Conservation (phyloP, 306 rosid species). For the Vigna mungo region DNA sequence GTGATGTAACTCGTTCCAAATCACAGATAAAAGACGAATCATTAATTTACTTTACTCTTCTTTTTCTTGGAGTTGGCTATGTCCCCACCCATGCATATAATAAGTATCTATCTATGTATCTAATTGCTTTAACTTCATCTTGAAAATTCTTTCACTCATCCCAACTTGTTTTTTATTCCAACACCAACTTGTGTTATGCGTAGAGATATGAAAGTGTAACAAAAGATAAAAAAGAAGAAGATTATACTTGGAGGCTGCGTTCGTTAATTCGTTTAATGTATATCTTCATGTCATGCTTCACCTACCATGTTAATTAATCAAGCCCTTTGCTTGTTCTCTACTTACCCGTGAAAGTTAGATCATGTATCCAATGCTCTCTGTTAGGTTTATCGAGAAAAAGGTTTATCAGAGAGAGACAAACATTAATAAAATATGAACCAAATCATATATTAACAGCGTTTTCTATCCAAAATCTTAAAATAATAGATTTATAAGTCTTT, state of each 20-base stretch:
- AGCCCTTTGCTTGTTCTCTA: constrained; percentile 37
- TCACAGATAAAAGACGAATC: constrained; percentile 36
- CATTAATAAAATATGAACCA: too few relatives aligned
- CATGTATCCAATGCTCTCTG: constrained; percentile 30
- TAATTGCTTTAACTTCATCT: constrained; percentile 42
- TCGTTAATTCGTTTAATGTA: neutral
- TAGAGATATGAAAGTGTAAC: constrained; percentile 46
- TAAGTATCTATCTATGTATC: neutral
- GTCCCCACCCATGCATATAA: constrained; percentile 50
- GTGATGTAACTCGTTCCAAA: constrained; percentile 13
- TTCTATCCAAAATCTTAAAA: too few relatives aligned
- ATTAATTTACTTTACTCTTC: constrained; percentile 42
- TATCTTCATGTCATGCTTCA: constrained; percentile 42
- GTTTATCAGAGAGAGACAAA: too few relatives aligned
- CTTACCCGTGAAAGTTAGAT: constrained; percentile 49
- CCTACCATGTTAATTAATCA: constrained; percentile 44
- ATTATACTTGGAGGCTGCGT: too few relatives aligned
- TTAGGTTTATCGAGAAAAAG: too few relatives aligned
- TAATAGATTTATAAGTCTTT: too few relatives aligned
- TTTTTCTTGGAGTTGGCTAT: constrained; percentile 4
- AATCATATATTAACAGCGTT: too few relatives aligned
- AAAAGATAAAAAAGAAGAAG: constrained; percentile 1
- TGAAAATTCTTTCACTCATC: constrained; percentile 45
- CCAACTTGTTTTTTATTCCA: constrained; percentile 46
- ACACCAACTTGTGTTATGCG: constrained; percentile 64